Base-by-base conservation (phyloP, 768 basidiomycete genomes). In the Dioszegia aurantiaca region DNA sequence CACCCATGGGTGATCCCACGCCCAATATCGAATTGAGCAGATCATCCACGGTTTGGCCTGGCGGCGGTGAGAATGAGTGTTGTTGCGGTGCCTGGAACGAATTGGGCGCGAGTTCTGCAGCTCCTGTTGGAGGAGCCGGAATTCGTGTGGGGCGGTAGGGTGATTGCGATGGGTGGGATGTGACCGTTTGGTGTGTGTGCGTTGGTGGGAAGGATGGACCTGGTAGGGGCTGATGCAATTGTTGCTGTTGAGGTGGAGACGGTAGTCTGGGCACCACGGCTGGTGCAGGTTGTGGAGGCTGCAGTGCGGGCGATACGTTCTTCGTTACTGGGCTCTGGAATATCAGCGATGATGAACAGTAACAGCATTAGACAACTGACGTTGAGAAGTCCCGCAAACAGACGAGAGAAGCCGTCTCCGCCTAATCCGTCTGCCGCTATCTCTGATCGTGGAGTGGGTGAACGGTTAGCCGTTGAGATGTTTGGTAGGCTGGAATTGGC, bases 41-140 rank as follows among this genome's bases (percentile, higher is more conserved):
- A 52, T 72, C 67, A 26, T 67, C 65, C 3, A 64, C 70, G 3
- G 67, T 71, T 39, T 71, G 63, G n/a, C 69, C 69, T 9, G 69
- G 69, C 19, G 64, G 66, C 17, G 51, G 53, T 11, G 36, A 37
- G 44, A 47, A 57, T 41, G 61, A 36, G 30, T 52, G 26, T 14
- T 21, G 47, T 5, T 54, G 53, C 3, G 54, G 57, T 16, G 63
- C n/a, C n/a, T n/a, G 60, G 8, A 46, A 26, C 4, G 61, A 28
- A 2, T 52, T 53, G 53, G 31, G 2, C 11, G 59, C 12, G 9
- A 43, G 40, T 19, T 37, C 26, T 19, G 59, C 16, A 36, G 47
- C 12, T 26, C 43, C 4, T 19, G 47, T 3, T 26, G n/a, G 21
- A 16, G 40, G 41, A n/a, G 26, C 19, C n/a, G 49, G 24, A 27